These are phyloP conservation scores for Glomus cerebriforme DNA, from an alignment of 192 early-diverging fungal species.

Conservation along the genomic window DNA sequence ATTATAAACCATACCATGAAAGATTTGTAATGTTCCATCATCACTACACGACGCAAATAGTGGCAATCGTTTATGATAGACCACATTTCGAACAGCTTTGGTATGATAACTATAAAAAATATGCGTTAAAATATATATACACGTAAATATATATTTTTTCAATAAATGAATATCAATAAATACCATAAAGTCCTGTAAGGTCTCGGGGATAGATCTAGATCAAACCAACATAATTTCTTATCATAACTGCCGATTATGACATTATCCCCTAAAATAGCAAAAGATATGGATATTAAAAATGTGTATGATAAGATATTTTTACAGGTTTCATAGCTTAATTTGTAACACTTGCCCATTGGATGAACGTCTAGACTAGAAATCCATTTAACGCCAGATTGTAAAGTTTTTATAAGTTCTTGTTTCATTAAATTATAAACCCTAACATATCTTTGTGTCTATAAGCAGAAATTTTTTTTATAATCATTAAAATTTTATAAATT, in stretches of 20 bases:
- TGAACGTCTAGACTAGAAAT: constrained; percentile 95
- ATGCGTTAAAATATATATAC: not conserved
- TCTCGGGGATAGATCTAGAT: constrained; percentile 89
- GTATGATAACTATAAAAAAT: constrained; percentile 71
- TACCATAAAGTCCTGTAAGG: constrained; percentile 91
- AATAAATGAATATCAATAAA: not conserved
- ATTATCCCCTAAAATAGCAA: constrained; percentile 68
- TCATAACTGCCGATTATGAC: constrained; percentile 95
- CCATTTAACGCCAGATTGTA: constrained; percentile 88
- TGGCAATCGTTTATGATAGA: constrained; percentile 86
- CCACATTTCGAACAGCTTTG: constrained; percentile 85
- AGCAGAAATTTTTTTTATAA: not conserved
- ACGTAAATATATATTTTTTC: constrained; percentile 1
- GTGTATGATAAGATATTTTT: too few relatives aligned
- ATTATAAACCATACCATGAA: constrained; percentile 98
- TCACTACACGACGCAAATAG: constrained; percentile 92
- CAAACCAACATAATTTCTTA: constrained; percentile 95
- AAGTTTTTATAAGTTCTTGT: constrained; percentile 84
- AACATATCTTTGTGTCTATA: constrained; percentile 90
- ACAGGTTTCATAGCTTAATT: not conserved
- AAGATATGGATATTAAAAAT: constrained; percentile 22
- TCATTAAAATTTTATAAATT: too few relatives aligned
- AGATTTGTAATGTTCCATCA: constrained; percentile 92
- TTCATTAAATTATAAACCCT: constrained; percentile 91
- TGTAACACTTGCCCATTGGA: constrained; percentile 63